Conservation (phyloP, 257 asterid species). For the Linderniella brevidens region DNA sequence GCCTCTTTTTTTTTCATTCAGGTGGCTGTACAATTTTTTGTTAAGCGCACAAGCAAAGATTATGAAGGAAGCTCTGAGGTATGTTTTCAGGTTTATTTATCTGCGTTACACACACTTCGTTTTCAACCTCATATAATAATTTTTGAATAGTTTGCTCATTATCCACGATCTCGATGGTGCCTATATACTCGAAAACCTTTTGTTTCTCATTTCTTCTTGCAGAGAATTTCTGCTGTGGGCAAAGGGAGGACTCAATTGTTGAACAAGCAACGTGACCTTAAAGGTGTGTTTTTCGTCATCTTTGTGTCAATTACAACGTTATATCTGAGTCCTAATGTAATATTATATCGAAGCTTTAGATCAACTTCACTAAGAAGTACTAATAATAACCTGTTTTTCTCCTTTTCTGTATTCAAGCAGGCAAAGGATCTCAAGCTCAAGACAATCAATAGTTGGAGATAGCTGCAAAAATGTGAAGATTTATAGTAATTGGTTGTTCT, state of each 20-base stretch:
- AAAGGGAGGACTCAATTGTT: conserved; percentile 17
- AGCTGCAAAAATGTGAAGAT: no score
- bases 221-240: conserved; percentile 12
- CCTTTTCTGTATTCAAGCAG: no score
- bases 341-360: no score
- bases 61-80: conserved; percentile 11
- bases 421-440: no score
- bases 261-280: conserved; percentile 14
- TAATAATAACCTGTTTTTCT: no score
- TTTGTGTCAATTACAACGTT: no score
- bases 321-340: no score
- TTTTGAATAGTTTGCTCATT: neutral
- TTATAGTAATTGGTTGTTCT: no score
- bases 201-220: neutral
- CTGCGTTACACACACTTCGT: no score
- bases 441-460: no score
- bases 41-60: conserved; percentile 5
- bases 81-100: conserved; percentile 2
- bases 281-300: conserved; percentile 7
- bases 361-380: no score
- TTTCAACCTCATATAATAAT: no score
- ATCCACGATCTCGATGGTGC: neutral
- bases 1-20: conserved; percentile 4
- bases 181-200: neutral
- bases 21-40: conserved; percentile 11